Conservation (phyloP, 306 rosid species). For the Clitoria ternatea region DNA sequence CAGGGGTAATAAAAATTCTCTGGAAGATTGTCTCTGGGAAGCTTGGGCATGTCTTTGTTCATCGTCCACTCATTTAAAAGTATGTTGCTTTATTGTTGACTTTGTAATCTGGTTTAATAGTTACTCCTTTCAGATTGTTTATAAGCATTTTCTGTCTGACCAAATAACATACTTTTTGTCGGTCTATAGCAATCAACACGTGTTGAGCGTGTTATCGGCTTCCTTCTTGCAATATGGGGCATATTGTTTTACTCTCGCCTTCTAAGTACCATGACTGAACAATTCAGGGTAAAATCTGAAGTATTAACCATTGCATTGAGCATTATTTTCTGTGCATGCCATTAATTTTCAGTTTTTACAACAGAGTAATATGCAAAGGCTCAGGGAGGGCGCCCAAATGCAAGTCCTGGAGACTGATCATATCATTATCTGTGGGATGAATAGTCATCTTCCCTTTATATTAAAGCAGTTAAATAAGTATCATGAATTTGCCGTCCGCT, state of each 20-base stretch:
- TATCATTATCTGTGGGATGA: conserved; percentile 91
- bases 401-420: conserved; percentile 95
- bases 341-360: conserved; percentile 33
- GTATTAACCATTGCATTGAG: conserved; percentile 1
- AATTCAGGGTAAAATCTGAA: conserved; percentile 75
- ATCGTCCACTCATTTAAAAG: conserved; percentile 84
- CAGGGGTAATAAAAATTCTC: conserved; percentile 56
- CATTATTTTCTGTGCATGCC: conserved; percentile 16
- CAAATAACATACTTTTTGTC: conserved; percentile 20
- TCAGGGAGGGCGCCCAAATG: conserved; percentile 93
- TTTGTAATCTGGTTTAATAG: conserved; percentile 9
- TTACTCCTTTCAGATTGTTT: conserved; percentile 2
- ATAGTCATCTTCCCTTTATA: conserved; percentile 79
- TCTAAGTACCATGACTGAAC: conserved; percentile 93
- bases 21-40: conserved; percentile 98
- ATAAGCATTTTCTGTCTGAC: conserved; percentile 14
- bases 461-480: conserved; percentile 81
- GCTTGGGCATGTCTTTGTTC: conserved; percentile 98
- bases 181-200: conserved; percentile 74
- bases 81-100: conserved; percentile 34
- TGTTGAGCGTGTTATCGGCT: conserved; percentile 88
- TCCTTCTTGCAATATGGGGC: conserved; percentile 97
- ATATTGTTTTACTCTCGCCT: conserved; percentile 86
- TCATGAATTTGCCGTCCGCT: conserved; percentile 82
- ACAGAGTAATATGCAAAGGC: conserved; percentile 88